Base-by-base conservation (phyloP, 1,284 basidiomycete species). In the Malassezia sp. region DNA sequence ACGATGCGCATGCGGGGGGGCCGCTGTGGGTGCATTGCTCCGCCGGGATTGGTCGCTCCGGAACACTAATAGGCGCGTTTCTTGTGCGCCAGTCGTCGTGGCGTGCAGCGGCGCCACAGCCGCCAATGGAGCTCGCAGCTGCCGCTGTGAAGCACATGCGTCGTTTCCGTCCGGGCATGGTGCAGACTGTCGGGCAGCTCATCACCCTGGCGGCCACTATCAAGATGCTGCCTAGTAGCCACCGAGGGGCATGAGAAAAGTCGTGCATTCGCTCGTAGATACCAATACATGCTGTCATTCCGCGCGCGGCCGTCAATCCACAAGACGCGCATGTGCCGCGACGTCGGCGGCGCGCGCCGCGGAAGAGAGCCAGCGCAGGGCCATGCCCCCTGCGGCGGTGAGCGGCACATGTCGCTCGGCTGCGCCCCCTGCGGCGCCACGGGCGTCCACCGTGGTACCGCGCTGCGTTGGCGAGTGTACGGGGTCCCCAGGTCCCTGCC, bases 11-110 rank as follows among this genome's bases (percentile, higher is more conserved):
- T 18, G 63, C 71, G 75, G 56, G 43, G 47, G 80, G 82, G 12
- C 85, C 86, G 0, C 78, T 85, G 44, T 79, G 89, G 63, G 78
- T 86, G 22, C 80, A 84, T 56, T 91, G 87, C 52, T 73, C 73
- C 5, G 74, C 74, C 0, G 74, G 74, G 1, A 70, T 74, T 17
- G 74, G 74, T 5, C 56, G 74, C 3, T 74, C 73, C 3, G 74
- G 74, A 3, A 74, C 74, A 1, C 64, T 73, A 33, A 72, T 74
- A 60, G 81, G 84, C 0, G 54, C 54, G 0, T 45, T 54, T 11
- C 54, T 65, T 2, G 58, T 59, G 6, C 35, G 52, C 35, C 44
- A 41, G 18, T 20, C 36, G 21, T 3, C 27, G 24, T n/a, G n/a
- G n/a, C n/a, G n/a, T n/a, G n/a, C n/a, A n/a, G n/a, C n/a, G n/a